Evolutionary conservation across 106 monocot species (phyloP).

Genomic region (Acanthochlamys bracteata): DNA sequence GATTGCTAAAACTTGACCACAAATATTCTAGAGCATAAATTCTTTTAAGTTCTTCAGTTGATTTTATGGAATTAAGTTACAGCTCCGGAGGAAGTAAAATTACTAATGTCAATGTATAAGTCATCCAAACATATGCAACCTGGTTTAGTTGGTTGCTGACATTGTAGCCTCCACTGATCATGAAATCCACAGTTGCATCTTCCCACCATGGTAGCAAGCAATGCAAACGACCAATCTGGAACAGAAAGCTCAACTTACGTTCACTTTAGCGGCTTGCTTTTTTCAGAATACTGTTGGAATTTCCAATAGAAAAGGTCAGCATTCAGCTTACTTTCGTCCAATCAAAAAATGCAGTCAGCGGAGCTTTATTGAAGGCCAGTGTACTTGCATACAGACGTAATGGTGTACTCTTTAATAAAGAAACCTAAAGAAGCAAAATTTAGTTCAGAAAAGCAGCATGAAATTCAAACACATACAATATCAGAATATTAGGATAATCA

Average conservation of each 20-base stretch:
- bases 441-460: neutral
- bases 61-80: neutral
- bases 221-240: slow-evolving; percentile 76
- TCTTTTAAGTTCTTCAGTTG: too few relatives aligned
- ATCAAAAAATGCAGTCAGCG: slow-evolving; percentile 34
- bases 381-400: slow-evolving; percentile 55
- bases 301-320: neutral
- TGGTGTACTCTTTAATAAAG: slow-evolving; percentile 66
- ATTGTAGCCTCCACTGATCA: slow-evolving; percentile 87
- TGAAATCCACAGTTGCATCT: slow-evolving; percentile 91
- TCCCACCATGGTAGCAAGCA: slow-evolving; percentile 95
- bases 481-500: neutral
- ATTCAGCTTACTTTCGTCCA: slow-evolving; percentile 59
- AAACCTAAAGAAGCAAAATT: slow-evolving; percentile 35
- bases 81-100: neutral
- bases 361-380: slow-evolving; percentile 49
- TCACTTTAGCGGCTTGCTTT: neutral
- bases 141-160: slow-evolving; percentile 60
- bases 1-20: too few relatives aligned
- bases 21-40: too few relatives aligned
- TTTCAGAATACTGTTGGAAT: neutral
- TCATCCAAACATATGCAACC: slow-evolving; percentile 24
- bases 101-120: too few relatives aligned
- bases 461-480: neutral
- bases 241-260: neutral